Percentiles rank a stretch among this genome's conserved stretches.
Evolutionary conservation across 345 rosid species (phyloP).

Genomic region (Dipteronia sinensis): DNA sequence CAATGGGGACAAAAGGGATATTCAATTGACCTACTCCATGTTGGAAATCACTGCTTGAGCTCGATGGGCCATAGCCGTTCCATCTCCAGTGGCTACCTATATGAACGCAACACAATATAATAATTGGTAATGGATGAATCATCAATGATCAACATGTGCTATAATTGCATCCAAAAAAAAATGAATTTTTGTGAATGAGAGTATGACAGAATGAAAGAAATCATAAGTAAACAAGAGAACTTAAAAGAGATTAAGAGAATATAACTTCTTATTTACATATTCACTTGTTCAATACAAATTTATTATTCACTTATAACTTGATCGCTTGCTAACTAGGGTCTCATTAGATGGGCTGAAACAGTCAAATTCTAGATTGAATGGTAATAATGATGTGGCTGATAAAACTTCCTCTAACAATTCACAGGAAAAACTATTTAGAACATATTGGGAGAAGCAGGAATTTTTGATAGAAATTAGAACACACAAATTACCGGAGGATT

Average conservation of each 20-base stretch:
- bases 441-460: background rate
- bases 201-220: background rate
- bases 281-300: background rate
- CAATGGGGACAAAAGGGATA: background rate
- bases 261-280: background rate
- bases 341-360: background rate
- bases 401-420: background rate
- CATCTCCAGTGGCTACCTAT: slow-evolving; percentile 98
- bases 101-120: slow-evolving; percentile 19
- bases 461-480: slow-evolving; percentile 16
- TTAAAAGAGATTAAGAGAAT: background rate
- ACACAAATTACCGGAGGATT: slow-evolving; percentile 71
- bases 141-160: background rate
- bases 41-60: slow-evolving; percentile 96
- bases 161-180: background rate
- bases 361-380: background rate
- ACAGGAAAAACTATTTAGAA: slow-evolving; percentile 6
- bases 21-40: slow-evolving; percentile 77
- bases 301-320: background rate
- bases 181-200: background rate
- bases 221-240: background rate
- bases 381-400: background rate
- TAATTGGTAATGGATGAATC: background rate
- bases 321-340: background rate
- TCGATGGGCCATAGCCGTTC: slow-evolving; percentile 95